phyloP scores from a whole-genome alignment of 768 basidiomycete species.

The Pleurotus salmoneostramineus region DNA sequence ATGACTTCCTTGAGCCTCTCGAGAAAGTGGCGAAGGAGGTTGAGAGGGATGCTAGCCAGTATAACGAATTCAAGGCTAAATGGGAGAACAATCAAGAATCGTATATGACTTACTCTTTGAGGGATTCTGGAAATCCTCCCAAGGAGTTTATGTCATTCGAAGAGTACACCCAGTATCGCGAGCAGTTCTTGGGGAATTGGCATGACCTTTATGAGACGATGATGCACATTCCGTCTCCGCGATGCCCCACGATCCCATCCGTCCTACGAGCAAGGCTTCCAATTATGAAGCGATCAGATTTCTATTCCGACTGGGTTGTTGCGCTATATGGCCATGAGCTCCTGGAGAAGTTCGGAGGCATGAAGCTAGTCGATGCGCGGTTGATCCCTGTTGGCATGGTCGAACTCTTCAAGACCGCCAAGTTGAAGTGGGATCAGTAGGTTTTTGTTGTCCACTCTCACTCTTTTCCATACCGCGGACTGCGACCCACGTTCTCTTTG shows the following conservation, averaged over 20 bases:
- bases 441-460: constrained; percentile 15
- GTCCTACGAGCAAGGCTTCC: constrained; percentile 10
- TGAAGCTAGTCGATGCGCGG: constrained; percentile 34
- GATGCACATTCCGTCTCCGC: constrained; percentile 11
- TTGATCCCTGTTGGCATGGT: constrained; percentile 40
- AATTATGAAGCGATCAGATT: constrained; percentile 6
- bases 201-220: constrained; percentile 19
- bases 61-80: constrained; percentile 24
- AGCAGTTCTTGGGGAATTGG: constrained; percentile 20
- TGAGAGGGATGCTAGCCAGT: constrained; percentile 20
- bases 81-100: not conserved
- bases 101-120: not conserved
- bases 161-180: constrained; percentile 21
- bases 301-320: constrained; percentile 31
- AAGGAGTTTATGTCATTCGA: constrained; percentile 24
- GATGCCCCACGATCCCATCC: constrained; percentile 10
- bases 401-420: constrained; percentile 29
- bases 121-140: not conserved
- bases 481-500: not conserved
- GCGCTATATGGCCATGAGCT: constrained; percentile 35
- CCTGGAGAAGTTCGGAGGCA: constrained; percentile 31
- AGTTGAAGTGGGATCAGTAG: constrained; percentile 31
- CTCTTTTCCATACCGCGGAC: not conserved
- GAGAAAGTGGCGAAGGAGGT: constrained; percentile 17
- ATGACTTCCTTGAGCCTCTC: constrained; percentile 9